Percentiles rank a stretch among this genome's conserved stretches.
phyloP scores from a whole-genome alignment of 148 eudicot species.

The Rhododendron williamsianum region DNA sequence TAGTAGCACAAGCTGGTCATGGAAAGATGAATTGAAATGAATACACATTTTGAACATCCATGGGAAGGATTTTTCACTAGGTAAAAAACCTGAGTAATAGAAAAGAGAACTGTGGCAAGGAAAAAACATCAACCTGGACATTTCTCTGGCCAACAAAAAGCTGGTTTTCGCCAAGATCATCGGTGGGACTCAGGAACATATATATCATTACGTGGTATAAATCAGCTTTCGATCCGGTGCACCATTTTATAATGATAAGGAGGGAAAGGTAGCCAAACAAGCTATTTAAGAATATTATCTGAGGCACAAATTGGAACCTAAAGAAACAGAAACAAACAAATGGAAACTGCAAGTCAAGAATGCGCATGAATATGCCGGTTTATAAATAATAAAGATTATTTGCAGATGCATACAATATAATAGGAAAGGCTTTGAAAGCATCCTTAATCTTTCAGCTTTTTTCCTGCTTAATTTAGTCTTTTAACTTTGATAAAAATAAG shows the following conservation, averaged over 20 bases:
- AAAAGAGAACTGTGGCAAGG: background rate
- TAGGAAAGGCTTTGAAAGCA: background rate
- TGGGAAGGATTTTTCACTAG: background rate
- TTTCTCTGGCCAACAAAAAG: slow-evolving; percentile 84
- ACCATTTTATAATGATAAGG: slow-evolving; percentile 48
- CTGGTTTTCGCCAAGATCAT: slow-evolving; percentile 87
- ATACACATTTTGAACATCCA: background rate
- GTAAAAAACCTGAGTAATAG: background rate
- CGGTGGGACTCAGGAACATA: slow-evolving; percentile 78
- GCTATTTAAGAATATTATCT: slow-evolving; percentile 49
- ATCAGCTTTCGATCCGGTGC: slow-evolving; percentile 59
- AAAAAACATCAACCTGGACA: slow-evolving; percentile 47
- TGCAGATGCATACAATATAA: background rate
- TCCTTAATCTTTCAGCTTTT: background rate
- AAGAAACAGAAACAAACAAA: slow-evolving; percentile 7
- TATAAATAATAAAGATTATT: background rate
- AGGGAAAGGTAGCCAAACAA: slow-evolving; percentile 56
- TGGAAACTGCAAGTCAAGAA: slow-evolving; percentile 1
- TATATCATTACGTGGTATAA: slow-evolving; percentile 58
- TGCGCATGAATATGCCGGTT: background rate
- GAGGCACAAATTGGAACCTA: slow-evolving; percentile 60
- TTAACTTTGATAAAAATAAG: background rate
- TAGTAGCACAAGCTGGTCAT: slow-evolving; percentile 62
- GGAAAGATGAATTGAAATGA: background rate
- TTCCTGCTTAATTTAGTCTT: background rate